phyloP scores from a whole-genome alignment of 805 yeast genomes.

The Ogataea populi-albae region DNA sequence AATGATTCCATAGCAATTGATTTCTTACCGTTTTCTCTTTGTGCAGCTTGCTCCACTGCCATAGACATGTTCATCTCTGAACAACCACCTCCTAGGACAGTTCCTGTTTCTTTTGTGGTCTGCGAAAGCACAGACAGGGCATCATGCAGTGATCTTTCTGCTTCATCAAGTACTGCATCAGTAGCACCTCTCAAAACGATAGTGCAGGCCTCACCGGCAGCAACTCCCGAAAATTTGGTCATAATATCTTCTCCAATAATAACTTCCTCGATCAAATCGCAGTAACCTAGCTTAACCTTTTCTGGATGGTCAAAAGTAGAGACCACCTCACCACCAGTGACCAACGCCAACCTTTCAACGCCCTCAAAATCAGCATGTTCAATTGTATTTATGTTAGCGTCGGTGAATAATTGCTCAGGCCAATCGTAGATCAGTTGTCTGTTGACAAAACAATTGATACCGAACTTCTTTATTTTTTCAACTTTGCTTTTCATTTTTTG shows the following conservation, averaged over 20 bases:
- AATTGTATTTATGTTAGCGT: slow-evolving; percentile 80
- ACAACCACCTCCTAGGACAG: slow-evolving; percentile 93
- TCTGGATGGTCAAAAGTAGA: slow-evolving; percentile 95
- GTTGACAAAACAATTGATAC: slow-evolving; percentile 84
- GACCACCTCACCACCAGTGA: slow-evolving; percentile 97
- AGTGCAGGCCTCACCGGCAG: slow-evolving; percentile 94
- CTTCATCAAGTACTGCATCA: slow-evolving; percentile 96
- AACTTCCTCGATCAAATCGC: slow-evolving; percentile 87
- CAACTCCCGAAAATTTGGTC: slow-evolving; percentile 92
- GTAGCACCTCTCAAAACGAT: slow-evolving; percentile 97
- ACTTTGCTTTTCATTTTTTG: slow-evolving; percentile 89
- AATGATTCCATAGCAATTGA: slow-evolving; percentile 92
- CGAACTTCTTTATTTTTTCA: slow-evolving; percentile 79
- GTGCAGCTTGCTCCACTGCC: slow-evolving; percentile 92
- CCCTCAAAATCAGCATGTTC: slow-evolving; percentile 99
- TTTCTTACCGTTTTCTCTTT: slow-evolving; percentile 88
- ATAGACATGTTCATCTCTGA: slow-evolving; percentile 92
- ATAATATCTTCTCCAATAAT: slow-evolving; percentile 90
- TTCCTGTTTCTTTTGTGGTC: slow-evolving; percentile 88
- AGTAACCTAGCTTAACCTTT: slow-evolving; percentile 78
- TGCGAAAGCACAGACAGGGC: slow-evolving; percentile 94
- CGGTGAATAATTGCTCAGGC: slow-evolving; percentile 94
- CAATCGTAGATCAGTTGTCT: slow-evolving; percentile 96
- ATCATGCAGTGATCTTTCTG: slow-evolving; percentile 94
- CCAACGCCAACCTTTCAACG: slow-evolving; percentile 91